Conservation (phyloP, 1,139 yeast genomes). For the Geotrichum europaeum region DNA sequence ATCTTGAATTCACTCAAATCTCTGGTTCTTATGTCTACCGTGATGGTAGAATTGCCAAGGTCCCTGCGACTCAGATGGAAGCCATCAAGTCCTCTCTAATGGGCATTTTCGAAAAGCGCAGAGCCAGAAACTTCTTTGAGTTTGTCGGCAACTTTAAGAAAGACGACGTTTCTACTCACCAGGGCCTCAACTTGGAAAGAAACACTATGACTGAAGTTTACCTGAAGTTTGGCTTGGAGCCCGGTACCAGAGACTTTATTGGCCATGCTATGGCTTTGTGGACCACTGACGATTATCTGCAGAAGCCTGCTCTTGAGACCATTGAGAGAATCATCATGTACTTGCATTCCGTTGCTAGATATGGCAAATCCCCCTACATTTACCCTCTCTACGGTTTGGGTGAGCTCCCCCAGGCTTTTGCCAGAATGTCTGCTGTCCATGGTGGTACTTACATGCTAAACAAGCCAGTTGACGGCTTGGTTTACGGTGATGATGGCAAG, state of each 20-base stretch:
- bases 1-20: conserved; percentile 92
- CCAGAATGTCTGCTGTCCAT: conserved; percentile 91
- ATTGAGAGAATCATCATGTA: conserved; percentile 80
- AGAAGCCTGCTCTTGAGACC: conserved; percentile 88
- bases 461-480: conserved; percentile 86
- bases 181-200: conserved; percentile 72
- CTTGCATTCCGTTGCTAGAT: conserved; percentile 85
- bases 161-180: conserved; percentile 73
- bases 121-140: conserved; percentile 88
- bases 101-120: conserved; percentile 94
- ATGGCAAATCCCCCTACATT: conserved; percentile 93
- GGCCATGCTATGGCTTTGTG: conserved; percentile 99
- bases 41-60: conserved; percentile 86
- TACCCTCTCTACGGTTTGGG: conserved; percentile 97
- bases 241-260: conserved; percentile 90
- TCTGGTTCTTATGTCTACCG: conserved; percentile 93
- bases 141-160: conserved; percentile 80
- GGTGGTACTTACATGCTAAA: conserved; percentile 99
- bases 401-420: conserved; percentile 97
- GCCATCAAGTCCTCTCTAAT: conserved; percentile 87
- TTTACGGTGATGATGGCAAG: conserved; percentile 64
- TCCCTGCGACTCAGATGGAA: conserved; percentile 86
- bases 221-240: conserved; percentile 82
- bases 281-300: conserved; percentile 85
- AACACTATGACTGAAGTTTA: conserved; percentile 92